Evolutionary conservation across 2,329 filamentous ascomycete genomes (phyloP), one percentile per base, ranked within the genome.

Genomic region (Ophiocordyceps camponoti-rufipedis): DNA sequence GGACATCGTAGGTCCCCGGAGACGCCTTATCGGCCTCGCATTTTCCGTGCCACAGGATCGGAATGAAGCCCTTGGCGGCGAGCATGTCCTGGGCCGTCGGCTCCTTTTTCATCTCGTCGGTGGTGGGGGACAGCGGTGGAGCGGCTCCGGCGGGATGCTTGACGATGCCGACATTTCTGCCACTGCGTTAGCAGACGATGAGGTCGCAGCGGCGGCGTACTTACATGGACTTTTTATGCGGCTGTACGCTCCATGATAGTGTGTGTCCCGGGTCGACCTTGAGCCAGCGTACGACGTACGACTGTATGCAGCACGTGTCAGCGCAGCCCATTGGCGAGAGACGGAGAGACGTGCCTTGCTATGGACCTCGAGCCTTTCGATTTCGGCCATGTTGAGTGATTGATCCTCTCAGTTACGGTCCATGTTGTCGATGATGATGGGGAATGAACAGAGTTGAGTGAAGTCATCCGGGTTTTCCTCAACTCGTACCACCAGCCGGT

Each of bases 241-340:
- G 91, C 59, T 96, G 88, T 38, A 98, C 78, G 57, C 86, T 95
- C 91, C 91, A 98, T 14, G 88, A 94, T 55, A 98, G 87, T 44
- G 88, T 94, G 62, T 94, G 82, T 45, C 83, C 83, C 51, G 86
- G 80, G 46, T 87, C 80, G 54, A 95, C 89, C 59, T 86, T 82
- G 54, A 95, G 85, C 89, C 91, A 98, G 58, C 91, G 86, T 47
- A 98, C 85, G 55, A 98, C 87, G 66, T 98, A 98, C 51, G 87
- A 94, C 91, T 96, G 53, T 44, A n/a, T 18, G 32, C 33, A 43
- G 43, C 29, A 40, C 19, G 28, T 28, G 28, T 28, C 12, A 29
- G 28, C 41, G 6, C 41, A 6, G 41, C 13, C 1, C 28, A 42
- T 29, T 16, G 9, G 13, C n/a, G 11, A 14, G n/a, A 9, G 28